Conservation (phyloP, 2,329 filamentous ascomycete genomes). For the Ceratocystis colombiana region DNA sequence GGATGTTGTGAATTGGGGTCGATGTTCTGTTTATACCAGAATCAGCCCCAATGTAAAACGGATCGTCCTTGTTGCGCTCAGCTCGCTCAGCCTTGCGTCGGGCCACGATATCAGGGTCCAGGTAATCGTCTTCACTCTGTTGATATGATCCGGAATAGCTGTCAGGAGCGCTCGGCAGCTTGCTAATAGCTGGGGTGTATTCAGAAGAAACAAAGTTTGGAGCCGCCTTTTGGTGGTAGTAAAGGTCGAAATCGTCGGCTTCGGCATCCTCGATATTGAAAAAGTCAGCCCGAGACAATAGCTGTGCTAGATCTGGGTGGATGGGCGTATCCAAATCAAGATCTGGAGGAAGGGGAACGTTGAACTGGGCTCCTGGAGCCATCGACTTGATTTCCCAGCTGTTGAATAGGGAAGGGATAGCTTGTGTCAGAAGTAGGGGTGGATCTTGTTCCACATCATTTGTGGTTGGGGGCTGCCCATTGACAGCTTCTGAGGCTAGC, state of each 20-base stretch:
- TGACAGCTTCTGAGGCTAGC: slow-evolving; percentile 70
- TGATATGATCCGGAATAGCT: slow-evolving; percentile 48
- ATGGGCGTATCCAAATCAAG: slow-evolving; percentile 75
- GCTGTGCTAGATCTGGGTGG: slow-evolving; percentile 57
- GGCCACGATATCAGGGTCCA: slow-evolving; percentile 64
- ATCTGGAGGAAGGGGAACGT: slow-evolving; percentile 67
- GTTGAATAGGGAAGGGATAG: slow-evolving; percentile 75
- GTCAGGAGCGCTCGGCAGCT: slow-evolving; percentile 38
- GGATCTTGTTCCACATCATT: slow-evolving; percentile 51
- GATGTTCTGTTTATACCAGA: slow-evolving; percentile 48
- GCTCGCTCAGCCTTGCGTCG: slow-evolving; percentile 63
- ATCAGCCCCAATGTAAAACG: slow-evolving; percentile 69
- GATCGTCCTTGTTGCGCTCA: slow-evolving; percentile 82
- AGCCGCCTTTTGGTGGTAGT: slow-evolving; percentile 50
- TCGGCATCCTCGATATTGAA: slow-evolving; percentile 43
- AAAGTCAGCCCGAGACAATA: slow-evolving; percentile 53
- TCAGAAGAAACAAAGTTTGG: slow-evolving; percentile 41
- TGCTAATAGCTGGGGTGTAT: slow-evolving; percentile 45
- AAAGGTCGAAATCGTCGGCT: slow-evolving; percentile 56
- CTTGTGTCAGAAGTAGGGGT: slow-evolving; percentile 78
- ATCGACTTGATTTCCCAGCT: slow-evolving; percentile 90
- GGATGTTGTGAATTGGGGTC: slow-evolving; percentile 69
- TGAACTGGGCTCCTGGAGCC: slow-evolving; percentile 67
- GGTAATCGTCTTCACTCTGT: slow-evolving; percentile 51
- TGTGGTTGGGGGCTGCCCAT: slow-evolving; percentile 51